Percentiles rank a stretch among this genome's conserved stretches.
Conservation (phyloP, 257 asterid species). For the Fraxinus quadrangulata region DNA sequence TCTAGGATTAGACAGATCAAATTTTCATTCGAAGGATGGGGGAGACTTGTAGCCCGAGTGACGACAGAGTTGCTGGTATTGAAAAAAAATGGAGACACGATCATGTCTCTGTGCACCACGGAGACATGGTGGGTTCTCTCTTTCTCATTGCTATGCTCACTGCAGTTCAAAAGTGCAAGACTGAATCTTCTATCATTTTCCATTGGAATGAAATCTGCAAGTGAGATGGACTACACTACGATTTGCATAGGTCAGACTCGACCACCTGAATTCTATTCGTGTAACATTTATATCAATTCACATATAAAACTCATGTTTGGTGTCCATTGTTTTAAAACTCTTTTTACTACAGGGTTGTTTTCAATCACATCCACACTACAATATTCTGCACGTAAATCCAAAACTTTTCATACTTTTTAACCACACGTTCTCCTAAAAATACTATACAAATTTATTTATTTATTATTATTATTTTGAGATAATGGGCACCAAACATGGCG, state of each 20-base stretch:
- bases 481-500: no score
- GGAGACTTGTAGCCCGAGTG: conserved; percentile 56
- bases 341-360: no score
- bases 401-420: no score
- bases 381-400: no score
- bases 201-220: conserved; percentile 85
- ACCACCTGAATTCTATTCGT: neutral
- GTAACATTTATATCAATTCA: neutral
- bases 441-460: no score
- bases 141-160: conserved; percentile 57
- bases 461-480: no score
- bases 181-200: conserved; percentile 55
- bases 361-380: no score
- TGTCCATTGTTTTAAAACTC: no score
- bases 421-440: no score
- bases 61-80: conserved; percentile 64
- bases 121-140: conserved; percentile 58
- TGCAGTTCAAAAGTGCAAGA: conserved; percentile 53
- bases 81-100: no score
- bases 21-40: conserved; percentile 61
- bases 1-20: conserved; percentile 61
- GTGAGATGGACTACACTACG: conserved; percentile 51
- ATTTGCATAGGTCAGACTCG: conserved; percentile 59
- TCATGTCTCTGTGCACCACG: no score
- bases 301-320: no score